Percentiles rank a stretch among this genome's conserved stretches.
Conservation (phyloP, 108 stramenopile species). For the Parietichytrium sp. region DNA sequence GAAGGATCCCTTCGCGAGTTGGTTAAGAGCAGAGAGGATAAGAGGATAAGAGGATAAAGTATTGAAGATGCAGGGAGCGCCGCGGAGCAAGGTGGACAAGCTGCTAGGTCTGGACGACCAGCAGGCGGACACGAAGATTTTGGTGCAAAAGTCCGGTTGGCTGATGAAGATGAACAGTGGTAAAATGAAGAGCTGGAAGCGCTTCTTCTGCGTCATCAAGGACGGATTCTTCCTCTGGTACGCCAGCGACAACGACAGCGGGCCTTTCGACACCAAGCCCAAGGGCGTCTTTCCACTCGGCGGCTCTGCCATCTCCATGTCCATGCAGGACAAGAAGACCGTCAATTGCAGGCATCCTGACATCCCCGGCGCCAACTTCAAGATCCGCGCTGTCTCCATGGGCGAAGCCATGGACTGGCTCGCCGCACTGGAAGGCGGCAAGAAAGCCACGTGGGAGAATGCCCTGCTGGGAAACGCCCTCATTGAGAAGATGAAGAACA, state of each 20-base stretch:
- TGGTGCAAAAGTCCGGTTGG: slow-evolving; percentile 19
- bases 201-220: not conserved
- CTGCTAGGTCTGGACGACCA: slow-evolving; percentile 21
- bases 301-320: not conserved
- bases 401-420: slow-evolving; percentile 39
- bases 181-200: not conserved
- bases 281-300: not conserved
- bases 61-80: too few species aligned
- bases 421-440: not conserved
- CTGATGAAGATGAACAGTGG: not conserved
- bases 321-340: not conserved
- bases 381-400: not conserved
- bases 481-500: slow-evolving; percentile 1
- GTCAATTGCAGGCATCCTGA: not conserved
- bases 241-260: slow-evolving; percentile 16
- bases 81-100: slow-evolving; percentile 23
- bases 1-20: too few species aligned
- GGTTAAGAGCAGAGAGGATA: too few species aligned
- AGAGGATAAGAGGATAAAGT: too few species aligned
- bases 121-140: not conserved
- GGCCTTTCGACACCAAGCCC: slow-evolving; percentile 30
- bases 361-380: slow-evolving; percentile 7
- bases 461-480: slow-evolving; percentile 11
- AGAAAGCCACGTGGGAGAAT: slow-evolving; percentile 7
- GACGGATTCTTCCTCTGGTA: not conserved